Base-by-base conservation (phyloP, 2,329 filamentous ascomycete species). In the Pseudopithomyces maydicus region DNA sequence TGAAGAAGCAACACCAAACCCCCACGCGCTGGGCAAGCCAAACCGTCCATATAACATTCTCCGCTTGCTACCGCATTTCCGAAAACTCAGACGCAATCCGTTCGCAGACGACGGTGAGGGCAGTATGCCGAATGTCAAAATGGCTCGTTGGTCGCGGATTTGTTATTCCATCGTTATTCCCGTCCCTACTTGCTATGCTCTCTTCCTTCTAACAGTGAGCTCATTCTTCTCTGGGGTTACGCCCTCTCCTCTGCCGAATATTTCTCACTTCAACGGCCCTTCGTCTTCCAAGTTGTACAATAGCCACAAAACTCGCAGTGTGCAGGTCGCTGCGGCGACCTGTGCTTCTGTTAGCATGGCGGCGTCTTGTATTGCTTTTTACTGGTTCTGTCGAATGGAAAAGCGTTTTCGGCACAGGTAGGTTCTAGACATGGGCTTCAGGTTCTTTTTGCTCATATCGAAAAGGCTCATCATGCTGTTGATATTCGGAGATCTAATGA, bases 351-450 rank as follows among this genome's bases (percentile, higher is more conserved):
- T 86, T 61, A 90, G 88, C 64, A 77, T 90, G 32, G 52, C 82
- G 2, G 80, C 84, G 11, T 83, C 83, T 0, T 65, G 86, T 6
- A 69, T 84, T 29, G 82, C 86, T 2, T 82, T 89, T 39, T 90
- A 88, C 75, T 92, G 88, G 87, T 92, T 93, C 69, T 78, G 85
- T 55, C 82, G 85, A 59, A 92, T 92, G 88, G 83, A 85, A 63
- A 84, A 89, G 67, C 87, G 83, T 61, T 93, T 92, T 72, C 85
- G 90, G 44, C 89, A 92, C 71, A 86, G 88, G 87, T 88, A 77
- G 77, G 84, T 60, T 29, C 8, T 22, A n/a, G 8, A 20, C 14
- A 19, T 14, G 35, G 35, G 3, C 3, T 14, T 14, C n/a, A n/a
- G n/a, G n/a, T n/a, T n/a, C n/a, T n/a, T n/a, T 36, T n/a, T 36